Conservation (phyloP, 1,284 basidiomycete species). For the Termitomyces sp. region DNA sequence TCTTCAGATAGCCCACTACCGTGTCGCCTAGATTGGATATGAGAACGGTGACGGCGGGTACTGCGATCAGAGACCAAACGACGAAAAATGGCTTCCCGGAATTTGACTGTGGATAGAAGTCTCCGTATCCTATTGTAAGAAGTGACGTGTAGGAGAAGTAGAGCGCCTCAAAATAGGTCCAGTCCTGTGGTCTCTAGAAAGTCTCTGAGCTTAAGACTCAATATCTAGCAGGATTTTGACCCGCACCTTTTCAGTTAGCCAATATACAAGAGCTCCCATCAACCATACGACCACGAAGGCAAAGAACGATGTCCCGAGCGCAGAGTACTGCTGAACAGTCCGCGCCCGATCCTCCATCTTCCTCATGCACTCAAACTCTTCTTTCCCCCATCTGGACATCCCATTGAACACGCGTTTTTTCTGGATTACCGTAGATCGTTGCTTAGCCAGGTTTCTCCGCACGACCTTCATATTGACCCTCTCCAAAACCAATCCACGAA, state of each 20-base stretch:
- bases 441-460: constrained; percentile 27
- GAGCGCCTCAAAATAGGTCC: constrained; percentile 33
- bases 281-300: constrained; percentile 34
- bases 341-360: constrained; percentile 25
- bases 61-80: constrained; percentile 34
- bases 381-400: constrained; percentile 24
- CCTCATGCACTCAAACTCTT: constrained; percentile 36
- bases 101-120: constrained; percentile 30
- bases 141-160: constrained; percentile 36
- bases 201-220: background rate
- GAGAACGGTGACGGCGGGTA: constrained; percentile 36
- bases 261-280: constrained; percentile 33
- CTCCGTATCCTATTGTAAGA: constrained; percentile 37
- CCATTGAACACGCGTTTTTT: constrained; percentile 16
- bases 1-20: constrained; percentile 27
- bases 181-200: constrained; percentile 23
- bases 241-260: constrained; percentile 28
- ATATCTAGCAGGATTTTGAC: background rate
- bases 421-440: constrained; percentile 23
- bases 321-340: constrained; percentile 23
- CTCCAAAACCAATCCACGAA: constrained; percentile 34
- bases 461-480: constrained; percentile 29
- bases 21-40: constrained; percentile 36
- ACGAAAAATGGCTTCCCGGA: constrained; percentile 38
- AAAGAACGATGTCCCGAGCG: constrained; percentile 26